Percentiles rank a stretch among this genome's conserved stretches.
phyloP scores from a whole-genome alignment of 2,329 filamentous ascomycete species.

The Microsporum canis region DNA sequence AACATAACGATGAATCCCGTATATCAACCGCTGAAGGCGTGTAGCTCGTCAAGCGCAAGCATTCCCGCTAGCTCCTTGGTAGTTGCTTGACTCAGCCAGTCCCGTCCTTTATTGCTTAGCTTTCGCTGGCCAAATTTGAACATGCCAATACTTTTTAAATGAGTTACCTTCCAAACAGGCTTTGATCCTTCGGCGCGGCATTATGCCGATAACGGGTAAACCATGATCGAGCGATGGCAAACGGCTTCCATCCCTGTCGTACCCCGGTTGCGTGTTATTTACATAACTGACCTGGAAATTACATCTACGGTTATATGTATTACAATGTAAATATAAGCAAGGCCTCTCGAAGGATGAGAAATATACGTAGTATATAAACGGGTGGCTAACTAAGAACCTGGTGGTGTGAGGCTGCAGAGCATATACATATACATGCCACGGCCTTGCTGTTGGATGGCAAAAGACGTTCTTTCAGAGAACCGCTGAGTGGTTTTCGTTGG shows the following conservation, averaged over 20 bases:
- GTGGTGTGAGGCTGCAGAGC: neutral
- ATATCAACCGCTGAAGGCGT: neutral
- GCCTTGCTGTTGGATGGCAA: neutral
- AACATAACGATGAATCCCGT: neutral
- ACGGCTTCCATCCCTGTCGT: neutral
- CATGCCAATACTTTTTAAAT: neutral
- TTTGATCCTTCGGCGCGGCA: conserved; percentile 1
- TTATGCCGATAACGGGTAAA: neutral
- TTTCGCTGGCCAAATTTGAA: neutral
- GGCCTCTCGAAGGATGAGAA: neutral
- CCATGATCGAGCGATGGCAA: neutral
- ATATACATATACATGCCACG: too few relatives aligned
- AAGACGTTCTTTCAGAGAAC: neutral
- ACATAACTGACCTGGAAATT: neutral
- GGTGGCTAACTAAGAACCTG: neutral
- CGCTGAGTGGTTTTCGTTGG: too few relatives aligned
- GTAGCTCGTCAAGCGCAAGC: neutral
- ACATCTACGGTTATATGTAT: neutral
- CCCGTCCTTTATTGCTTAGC: neutral
- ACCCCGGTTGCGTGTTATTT: neutral
- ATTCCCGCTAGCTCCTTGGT: neutral
- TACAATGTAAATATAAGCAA: neutral
- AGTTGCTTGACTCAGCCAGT: neutral
- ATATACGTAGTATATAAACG: neutral
- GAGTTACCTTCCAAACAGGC: neutral